These are phyloP conservation scores for Primulina huaijiensis DNA, from an alignment of 257 asterid genomes.

Conservation along the genomic window DNA sequence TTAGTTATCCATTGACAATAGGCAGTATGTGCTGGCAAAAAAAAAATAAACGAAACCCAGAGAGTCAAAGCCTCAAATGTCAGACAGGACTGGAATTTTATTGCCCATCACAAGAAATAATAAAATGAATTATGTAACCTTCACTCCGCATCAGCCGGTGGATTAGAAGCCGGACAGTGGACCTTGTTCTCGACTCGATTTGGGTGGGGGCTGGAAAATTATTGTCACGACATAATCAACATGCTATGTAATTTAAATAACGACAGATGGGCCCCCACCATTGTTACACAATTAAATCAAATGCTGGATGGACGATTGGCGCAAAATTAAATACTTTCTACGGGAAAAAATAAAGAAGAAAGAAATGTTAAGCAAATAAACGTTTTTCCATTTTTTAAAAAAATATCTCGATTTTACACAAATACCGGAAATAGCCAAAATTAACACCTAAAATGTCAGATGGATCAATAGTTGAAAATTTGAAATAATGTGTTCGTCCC, in stretches of 20 bases:
- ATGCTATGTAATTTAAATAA: neutral
- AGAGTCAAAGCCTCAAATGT: neutral
- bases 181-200: neutral
- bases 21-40: neutral
- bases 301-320: neutral
- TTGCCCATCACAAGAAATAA: neutral
- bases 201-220: neutral
- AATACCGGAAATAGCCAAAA: slow-evolving; percentile 23
- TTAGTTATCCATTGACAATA: neutral
- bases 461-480: slow-evolving; percentile 10
- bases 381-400: too few species aligned
- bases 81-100: neutral
- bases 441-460: slow-evolving; percentile 25
- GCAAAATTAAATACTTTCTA: neutral
- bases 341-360: too few species aligned
- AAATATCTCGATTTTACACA: neutral
- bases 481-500: neutral
- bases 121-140: slow-evolving; percentile 8
- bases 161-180: neutral
- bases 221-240: neutral
- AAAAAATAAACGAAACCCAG: neutral
- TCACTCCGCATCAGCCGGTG: neutral
- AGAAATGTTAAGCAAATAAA: neutral
- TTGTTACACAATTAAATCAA: too few species aligned
- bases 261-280: neutral